phyloP scores from a whole-genome alignment of 306 rosid genomes.

The Gynostemma pentaphyllum region DNA sequence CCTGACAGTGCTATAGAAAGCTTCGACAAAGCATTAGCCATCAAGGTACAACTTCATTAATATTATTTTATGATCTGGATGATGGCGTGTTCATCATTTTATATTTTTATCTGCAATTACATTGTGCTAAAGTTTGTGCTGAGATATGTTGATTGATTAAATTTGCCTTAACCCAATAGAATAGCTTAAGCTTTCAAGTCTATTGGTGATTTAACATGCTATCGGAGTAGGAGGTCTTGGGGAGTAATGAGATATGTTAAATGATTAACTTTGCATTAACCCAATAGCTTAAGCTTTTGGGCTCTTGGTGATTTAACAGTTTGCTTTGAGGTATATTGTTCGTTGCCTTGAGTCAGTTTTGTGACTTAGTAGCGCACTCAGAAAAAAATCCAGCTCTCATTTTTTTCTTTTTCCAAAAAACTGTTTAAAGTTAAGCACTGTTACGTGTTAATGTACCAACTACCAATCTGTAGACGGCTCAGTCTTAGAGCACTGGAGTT shows the following conservation, averaged over 20 bases:
- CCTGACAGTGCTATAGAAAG: constrained; percentile 76
- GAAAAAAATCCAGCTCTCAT: not conserved
- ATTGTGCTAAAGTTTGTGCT: not conserved
- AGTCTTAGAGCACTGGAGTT: not conserved
- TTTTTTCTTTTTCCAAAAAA: not conserved
- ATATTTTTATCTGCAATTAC: not conserved
- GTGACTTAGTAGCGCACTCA: too few species aligned
- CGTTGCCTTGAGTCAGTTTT: too few species aligned
- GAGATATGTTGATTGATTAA: not conserved
- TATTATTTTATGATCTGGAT: not conserved
- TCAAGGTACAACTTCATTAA: constrained; percentile 44
- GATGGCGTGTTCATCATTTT: not conserved
- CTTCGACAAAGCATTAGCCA: constrained; percentile 69
- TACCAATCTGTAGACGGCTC: too few species aligned
- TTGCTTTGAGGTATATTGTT: too few species aligned
- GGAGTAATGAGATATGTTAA: too few species aligned
- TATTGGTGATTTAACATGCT: too few species aligned
- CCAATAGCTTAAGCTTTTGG: too few species aligned
- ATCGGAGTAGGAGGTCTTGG: too few species aligned
- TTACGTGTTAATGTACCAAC: too few species aligned
- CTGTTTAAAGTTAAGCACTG: not conserved
- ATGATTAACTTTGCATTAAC: too few species aligned
- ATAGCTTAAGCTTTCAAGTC: too few species aligned
- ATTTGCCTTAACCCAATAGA: not conserved
- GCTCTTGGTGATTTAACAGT: too few species aligned